A percentile compares a stretch with the other conserved stretches of the same genome.
Conservation (phyloP, 306 rosid genomes). For the Dicorynia guianensis region DNA sequence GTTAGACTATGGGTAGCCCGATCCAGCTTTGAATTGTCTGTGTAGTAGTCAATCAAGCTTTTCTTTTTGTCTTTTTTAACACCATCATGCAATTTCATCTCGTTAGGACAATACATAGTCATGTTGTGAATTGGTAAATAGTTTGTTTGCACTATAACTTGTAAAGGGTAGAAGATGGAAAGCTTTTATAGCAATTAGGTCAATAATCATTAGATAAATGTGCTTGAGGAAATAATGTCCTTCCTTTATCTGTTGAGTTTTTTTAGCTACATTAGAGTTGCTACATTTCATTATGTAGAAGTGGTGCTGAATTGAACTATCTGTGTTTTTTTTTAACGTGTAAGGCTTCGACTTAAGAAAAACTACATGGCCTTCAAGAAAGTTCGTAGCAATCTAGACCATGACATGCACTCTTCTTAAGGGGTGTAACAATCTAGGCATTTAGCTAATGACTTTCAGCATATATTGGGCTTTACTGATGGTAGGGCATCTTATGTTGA, state of each 20-base stretch:
- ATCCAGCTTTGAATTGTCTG: not conserved
- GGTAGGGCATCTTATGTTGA: not conserved
- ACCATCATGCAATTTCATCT: no score
- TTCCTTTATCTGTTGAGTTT: not conserved
- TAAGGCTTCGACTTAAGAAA: not conserved
- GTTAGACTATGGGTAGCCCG: no score
- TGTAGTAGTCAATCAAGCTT: no score
- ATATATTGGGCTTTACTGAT: constrained; percentile 1
- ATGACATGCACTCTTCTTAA: not conserved
- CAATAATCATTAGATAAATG: not conserved
- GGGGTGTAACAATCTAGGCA: constrained; percentile 11
- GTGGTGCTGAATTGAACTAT: not conserved
- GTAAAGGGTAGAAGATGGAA: not conserved
- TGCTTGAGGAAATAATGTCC: not conserved
- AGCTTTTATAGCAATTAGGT: not conserved
- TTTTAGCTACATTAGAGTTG: not conserved
- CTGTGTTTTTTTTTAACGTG: not conserved
- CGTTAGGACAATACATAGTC: not conserved
- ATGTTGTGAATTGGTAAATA: not conserved
- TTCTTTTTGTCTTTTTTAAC: no score
- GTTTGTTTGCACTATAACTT: not conserved
- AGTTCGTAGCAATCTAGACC: not conserved
- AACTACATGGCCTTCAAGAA: constrained; percentile 9
- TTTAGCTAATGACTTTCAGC: not conserved
- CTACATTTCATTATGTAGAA: not conserved